phyloP scores from a whole-genome alignment of 305 asterid species.

The Monarda citriodora region DNA sequence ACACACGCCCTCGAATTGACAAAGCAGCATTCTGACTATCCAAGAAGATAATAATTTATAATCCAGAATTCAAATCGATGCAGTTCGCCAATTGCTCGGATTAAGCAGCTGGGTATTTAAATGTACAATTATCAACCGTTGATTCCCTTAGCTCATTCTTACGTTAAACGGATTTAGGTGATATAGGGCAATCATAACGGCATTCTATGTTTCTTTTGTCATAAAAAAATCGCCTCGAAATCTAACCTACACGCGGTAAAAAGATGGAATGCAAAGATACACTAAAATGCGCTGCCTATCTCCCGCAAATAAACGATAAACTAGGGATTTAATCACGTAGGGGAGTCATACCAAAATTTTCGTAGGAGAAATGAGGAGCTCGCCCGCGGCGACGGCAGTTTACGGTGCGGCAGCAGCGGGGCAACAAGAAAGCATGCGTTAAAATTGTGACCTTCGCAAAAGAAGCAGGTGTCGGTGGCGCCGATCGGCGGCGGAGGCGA shows the following conservation, averaged over 20 bases:
- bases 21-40: not conserved
- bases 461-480: not conserved
- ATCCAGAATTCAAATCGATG: no score
- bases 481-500: constrained; percentile 8
- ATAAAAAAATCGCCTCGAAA: not conserved
- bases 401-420: not conserved
- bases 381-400: not conserved
- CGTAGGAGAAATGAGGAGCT: constrained; percentile 3
- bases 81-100: no score
- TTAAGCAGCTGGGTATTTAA: not conserved
- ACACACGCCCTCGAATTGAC: not conserved
- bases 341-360: constrained; percentile 2
- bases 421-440: not conserved
- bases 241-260: not conserved
- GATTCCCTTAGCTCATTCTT: not conserved
- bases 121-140: not conserved
- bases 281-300: not conserved
- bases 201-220: no score
- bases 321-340: constrained; percentile 8
- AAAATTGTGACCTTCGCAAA: not conserved
- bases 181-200: no score
- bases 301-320: not conserved
- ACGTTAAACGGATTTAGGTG: not conserved
- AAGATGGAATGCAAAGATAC: no score
- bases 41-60: no score